phyloP scores from a whole-genome alignment of 345 rosid species.

The Euphorbia lathyris region DNA sequence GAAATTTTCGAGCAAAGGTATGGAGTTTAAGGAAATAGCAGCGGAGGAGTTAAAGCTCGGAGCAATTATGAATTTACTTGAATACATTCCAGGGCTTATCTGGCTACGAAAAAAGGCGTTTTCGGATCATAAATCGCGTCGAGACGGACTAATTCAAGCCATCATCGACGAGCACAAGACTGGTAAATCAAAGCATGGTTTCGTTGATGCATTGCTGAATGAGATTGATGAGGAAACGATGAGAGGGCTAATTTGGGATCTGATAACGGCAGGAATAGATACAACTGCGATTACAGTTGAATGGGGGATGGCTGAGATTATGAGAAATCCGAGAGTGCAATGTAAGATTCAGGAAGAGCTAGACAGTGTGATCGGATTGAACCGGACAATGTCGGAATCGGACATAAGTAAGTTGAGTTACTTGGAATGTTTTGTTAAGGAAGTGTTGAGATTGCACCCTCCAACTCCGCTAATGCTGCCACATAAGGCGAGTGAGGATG shows the following conservation, averaged over 20 bases:
- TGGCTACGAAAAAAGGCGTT: slow-evolving; percentile 64
- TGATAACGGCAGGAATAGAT: slow-evolving; percentile 93
- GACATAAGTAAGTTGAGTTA: slow-evolving; percentile 71
- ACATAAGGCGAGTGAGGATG: slow-evolving; percentile 58
- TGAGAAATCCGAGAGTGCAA: slow-evolving; percentile 68
- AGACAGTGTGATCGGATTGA: slow-evolving; percentile 58
- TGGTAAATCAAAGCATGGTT: slow-evolving; percentile 42
- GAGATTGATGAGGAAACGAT: slow-evolving; percentile 81
- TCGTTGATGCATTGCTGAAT: slow-evolving; percentile 72
- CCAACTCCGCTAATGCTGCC: slow-evolving; percentile 93
- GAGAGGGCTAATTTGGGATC: slow-evolving; percentile 87
- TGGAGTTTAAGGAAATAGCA: slow-evolving; percentile 74
- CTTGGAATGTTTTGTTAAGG: slow-evolving; percentile 68
- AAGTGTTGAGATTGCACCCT: slow-evolving; percentile 73
- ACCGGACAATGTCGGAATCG: slow-evolving; percentile 56
- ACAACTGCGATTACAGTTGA: slow-evolving; percentile 71
- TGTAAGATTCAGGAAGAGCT: slow-evolving; percentile 79
- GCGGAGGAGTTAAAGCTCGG: slow-evolving; percentile 67
- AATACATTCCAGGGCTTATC: slow-evolving; percentile 87
- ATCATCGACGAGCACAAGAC: slow-evolving; percentile 84
- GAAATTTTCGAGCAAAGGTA: slow-evolving; percentile 66
- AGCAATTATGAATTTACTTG: slow-evolving; percentile 76
- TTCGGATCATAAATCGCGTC: slow-evolving; percentile 58
- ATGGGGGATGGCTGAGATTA: slow-evolving; percentile 83
- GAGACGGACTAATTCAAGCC: slow-evolving; percentile 60